Evolutionary conservation across 148 eudicot species (phyloP).

Genomic region (Persicaria tinctoria): DNA sequence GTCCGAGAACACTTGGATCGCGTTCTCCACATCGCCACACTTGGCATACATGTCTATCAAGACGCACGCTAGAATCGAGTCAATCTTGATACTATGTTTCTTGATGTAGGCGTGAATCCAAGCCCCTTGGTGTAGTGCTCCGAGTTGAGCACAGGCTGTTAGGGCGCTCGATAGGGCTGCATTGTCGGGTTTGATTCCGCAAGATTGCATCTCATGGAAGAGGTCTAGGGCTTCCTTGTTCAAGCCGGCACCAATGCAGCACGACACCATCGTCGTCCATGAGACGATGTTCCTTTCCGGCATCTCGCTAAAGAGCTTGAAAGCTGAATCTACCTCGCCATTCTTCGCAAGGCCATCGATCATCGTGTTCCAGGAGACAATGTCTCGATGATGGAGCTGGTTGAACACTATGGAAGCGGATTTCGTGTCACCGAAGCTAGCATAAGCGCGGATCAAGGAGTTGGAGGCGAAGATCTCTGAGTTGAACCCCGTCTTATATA

Average conservation of each 20-base stretch:
- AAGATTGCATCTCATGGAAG: slow-evolving; percentile 25
- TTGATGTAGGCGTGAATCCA: slow-evolving; percentile 9
- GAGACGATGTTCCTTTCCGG: slow-evolving; percentile 26
- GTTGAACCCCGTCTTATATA: background rate
- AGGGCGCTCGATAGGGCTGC: slow-evolving; percentile 22
- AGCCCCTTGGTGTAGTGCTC: slow-evolving; percentile 26
- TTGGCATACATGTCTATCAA: slow-evolving; percentile 48
- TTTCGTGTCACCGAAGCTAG: background rate
- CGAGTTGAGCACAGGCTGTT: slow-evolving; percentile 30
- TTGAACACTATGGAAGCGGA: slow-evolving; percentile 8
- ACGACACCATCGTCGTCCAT: slow-evolving; percentile 34
- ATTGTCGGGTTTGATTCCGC: slow-evolving; percentile 18
- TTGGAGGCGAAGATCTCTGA: slow-evolving; percentile 1
- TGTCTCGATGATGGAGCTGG: background rate
- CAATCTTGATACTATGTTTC: slow-evolving; percentile 23
- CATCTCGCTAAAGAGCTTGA: slow-evolving; percentile 19
- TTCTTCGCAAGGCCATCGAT: slow-evolving; percentile 24
- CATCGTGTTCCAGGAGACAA: slow-evolving; percentile 18
- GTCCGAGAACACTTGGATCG: slow-evolving; percentile 34
- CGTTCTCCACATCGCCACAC: slow-evolving; percentile 50
- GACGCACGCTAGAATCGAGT: slow-evolving; percentile 49
- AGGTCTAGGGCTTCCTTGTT: slow-evolving; percentile 26
- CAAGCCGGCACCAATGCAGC: slow-evolving; percentile 22
- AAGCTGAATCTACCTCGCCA: slow-evolving; percentile 23
- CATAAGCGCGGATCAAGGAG: slow-evolving; percentile 1